Percentiles rank a stretch among this genome's conserved stretches.
These are phyloP conservation scores for Plasmodium ovale DNA, from an alignment of 169 alveolate species.

Conservation along the genomic window DNA sequence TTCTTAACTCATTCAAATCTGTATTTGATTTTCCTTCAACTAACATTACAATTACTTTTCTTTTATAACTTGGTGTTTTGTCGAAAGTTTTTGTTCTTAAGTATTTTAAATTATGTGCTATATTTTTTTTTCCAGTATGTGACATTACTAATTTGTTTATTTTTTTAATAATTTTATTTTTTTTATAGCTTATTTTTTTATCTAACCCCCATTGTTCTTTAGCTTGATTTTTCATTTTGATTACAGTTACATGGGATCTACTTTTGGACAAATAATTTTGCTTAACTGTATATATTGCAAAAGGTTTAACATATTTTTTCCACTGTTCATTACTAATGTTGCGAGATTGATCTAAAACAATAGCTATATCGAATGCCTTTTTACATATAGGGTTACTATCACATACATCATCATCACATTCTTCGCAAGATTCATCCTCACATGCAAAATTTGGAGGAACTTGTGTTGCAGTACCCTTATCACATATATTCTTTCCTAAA, in stretches of 20 bases:
- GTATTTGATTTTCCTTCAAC: constrained; percentile 63
- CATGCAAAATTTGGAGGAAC: constrained; percentile 21
- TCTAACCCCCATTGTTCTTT: constrained; percentile 31
- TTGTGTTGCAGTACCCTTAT: neutral
- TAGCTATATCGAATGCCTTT: constrained; percentile 58
- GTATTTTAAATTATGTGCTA: constrained; percentile 47
- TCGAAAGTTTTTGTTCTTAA: constrained; percentile 22
- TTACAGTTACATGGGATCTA: constrained; percentile 56
- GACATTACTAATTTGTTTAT: constrained; percentile 22
- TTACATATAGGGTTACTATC: constrained; percentile 45
- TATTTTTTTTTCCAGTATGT: constrained; percentile 2
- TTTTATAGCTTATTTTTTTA: constrained; percentile 37
- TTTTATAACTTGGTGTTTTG: neutral
- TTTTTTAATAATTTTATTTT: constrained; percentile 39
- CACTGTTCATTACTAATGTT: constrained; percentile 44
- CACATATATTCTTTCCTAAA: constrained; percentile 27
- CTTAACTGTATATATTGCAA: constrained; percentile 19
- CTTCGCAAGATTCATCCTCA: constrained; percentile 40
- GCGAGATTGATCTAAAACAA: constrained; percentile 64
- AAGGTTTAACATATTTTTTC: constrained; percentile 50
- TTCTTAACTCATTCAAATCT: constrained; percentile 55
- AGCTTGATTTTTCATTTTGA: constrained; percentile 31
- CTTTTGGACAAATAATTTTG: constrained; percentile 52
- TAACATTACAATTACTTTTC: constrained; percentile 49
- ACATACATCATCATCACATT: constrained; percentile 64